These are phyloP conservation scores for Pythium chondricola DNA, from an alignment of 352 stramenopile species.

Conservation along the genomic window DNA sequence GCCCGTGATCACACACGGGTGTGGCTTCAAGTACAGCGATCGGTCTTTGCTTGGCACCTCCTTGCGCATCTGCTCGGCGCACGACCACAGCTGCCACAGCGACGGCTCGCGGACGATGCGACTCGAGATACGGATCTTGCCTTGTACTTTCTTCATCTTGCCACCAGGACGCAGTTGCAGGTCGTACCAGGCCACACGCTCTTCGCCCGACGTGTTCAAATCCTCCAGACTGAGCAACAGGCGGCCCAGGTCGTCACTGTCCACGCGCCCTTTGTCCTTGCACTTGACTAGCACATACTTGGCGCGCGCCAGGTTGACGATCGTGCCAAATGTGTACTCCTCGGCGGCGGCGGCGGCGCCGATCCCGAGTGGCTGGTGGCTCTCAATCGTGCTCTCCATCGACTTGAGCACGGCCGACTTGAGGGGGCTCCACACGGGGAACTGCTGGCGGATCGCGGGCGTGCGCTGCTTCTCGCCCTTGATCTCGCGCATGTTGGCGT, in stretches of 20 bases:
- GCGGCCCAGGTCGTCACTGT: slow-evolving; percentile 74
- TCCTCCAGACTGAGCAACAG: slow-evolving; percentile 78
- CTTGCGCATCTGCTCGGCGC: slow-evolving; percentile 76
- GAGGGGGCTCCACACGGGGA: slow-evolving; percentile 78
- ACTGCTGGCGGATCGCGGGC: slow-evolving; percentile 44
- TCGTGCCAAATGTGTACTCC: slow-evolving; percentile 85
- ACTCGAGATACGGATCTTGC: slow-evolving; percentile 77
- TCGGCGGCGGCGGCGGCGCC: slow-evolving; percentile 70
- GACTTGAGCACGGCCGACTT: slow-evolving; percentile 76
- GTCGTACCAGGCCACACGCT: slow-evolving; percentile 82
- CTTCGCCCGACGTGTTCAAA: slow-evolving; percentile 76
- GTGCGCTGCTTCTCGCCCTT: slow-evolving; percentile 86
- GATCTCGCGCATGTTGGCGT: slow-evolving; percentile 81
- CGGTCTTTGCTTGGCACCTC: slow-evolving; percentile 67
- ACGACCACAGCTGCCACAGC: slow-evolving; percentile 79
- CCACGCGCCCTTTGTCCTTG: slow-evolving; percentile 84
- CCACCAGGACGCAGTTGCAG: slow-evolving; percentile 71
- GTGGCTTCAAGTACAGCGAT: slow-evolving; percentile 79
- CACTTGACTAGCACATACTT: slow-evolving; percentile 85
- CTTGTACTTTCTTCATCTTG: slow-evolving; percentile 83
- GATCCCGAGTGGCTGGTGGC: slow-evolving; percentile 81
- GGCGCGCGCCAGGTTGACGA: slow-evolving; percentile 61
- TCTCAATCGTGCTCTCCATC: slow-evolving; percentile 71
- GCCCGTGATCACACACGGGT: slow-evolving; percentile 71
- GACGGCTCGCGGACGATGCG: slow-evolving; percentile 81